Conservation (phyloP, 768 basidiomycete genomes). For the Leucocoprinus leucothites region DNA sequence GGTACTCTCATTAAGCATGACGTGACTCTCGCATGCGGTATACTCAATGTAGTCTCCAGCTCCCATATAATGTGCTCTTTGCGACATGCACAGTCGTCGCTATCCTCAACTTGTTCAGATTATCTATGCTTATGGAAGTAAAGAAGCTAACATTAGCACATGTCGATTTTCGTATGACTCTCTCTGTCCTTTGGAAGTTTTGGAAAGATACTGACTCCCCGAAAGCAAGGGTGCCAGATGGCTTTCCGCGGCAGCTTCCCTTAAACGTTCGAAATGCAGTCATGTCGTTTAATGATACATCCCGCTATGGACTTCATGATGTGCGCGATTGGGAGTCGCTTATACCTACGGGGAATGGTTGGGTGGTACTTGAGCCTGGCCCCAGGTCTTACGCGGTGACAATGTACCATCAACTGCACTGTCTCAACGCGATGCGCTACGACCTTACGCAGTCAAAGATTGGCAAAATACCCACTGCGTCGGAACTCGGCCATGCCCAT, state of each 20-base stretch:
- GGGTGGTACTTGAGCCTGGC: conserved; percentile 11
- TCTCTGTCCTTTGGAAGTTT: too few species aligned
- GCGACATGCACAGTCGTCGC: background rate
- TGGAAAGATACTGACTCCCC: too few species aligned
- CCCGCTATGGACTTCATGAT: conserved; percentile 13
- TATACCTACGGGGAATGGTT: conserved; percentile 13
- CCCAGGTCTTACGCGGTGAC: conserved; percentile 12
- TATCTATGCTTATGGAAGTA: background rate
- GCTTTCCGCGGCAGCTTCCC: conserved; percentile 11
- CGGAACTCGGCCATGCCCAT: conserved; percentile 11
- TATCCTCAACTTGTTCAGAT: background rate
- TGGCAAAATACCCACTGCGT: conserved; percentile 6
- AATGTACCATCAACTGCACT: conserved; percentile 19
- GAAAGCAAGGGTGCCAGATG: background rate
- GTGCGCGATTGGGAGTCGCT: conserved; percentile 15
- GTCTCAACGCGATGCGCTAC: conserved; percentile 16
- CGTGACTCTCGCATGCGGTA: too few species aligned
- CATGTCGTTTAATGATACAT: conserved; percentile 11
- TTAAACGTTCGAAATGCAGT: conserved; percentile 9
- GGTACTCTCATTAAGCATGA: too few species aligned
- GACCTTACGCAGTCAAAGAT: conserved; percentile 14
- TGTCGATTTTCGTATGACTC: background rate
- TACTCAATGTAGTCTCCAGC: background rate
- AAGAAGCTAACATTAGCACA: background rate
- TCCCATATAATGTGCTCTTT: background rate